A percentile compares a stretch with the other conserved stretches of the same genome.
phyloP scores from a whole-genome alignment of 805 yeast genomes.

The Priceomyces haplophilus region DNA sequence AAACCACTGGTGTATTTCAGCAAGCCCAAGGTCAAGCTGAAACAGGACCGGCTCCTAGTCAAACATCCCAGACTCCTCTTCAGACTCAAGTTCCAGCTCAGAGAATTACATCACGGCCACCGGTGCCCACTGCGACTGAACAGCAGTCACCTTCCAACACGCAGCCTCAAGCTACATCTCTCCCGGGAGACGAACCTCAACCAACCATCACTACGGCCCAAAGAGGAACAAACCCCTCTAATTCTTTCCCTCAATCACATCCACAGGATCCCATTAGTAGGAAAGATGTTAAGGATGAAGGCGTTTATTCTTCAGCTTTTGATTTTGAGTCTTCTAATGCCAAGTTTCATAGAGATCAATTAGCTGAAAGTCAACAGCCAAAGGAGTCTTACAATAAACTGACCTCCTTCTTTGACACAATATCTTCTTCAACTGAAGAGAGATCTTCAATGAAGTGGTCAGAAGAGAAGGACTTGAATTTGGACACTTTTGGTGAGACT shows the following conservation, averaged over 20 bases:
- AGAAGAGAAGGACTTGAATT: slow-evolving; percentile 68
- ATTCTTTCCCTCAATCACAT: slow-evolving; percentile 15
- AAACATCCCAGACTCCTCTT: slow-evolving; percentile 7
- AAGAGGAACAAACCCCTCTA: slow-evolving; percentile 8
- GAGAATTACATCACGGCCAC: not conserved
- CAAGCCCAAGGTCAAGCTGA: slow-evolving; percentile 3
- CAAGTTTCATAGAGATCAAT: slow-evolving; percentile 52
- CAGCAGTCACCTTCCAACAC: slow-evolving; percentile 1
- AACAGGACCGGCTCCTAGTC: slow-evolving; percentile 10
- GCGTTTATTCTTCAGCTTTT: slow-evolving; percentile 57
- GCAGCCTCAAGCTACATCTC: slow-evolving; percentile 5
- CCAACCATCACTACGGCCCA: slow-evolving; percentile 11
- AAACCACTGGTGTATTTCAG: slow-evolving; percentile 5
- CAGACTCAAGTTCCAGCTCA: slow-evolving; percentile 9
- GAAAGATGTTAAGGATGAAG: slow-evolving; percentile 18
- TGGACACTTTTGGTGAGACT: slow-evolving; percentile 82
- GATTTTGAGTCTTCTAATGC: slow-evolving; percentile 77
- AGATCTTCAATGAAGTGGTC: slow-evolving; percentile 57
- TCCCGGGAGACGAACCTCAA: slow-evolving; percentile 10
- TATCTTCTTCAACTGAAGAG: slow-evolving; percentile 64
- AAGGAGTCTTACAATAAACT: slow-evolving; percentile 61
- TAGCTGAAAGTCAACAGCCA: slow-evolving; percentile 31
- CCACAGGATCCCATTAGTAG: slow-evolving; percentile 6
- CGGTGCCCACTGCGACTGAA: not conserved
- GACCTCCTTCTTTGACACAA: slow-evolving; percentile 84